phyloP scores from a whole-genome alignment of 2,329 filamentous ascomycete genomes.

The Ophiostoma quercus region DNA sequence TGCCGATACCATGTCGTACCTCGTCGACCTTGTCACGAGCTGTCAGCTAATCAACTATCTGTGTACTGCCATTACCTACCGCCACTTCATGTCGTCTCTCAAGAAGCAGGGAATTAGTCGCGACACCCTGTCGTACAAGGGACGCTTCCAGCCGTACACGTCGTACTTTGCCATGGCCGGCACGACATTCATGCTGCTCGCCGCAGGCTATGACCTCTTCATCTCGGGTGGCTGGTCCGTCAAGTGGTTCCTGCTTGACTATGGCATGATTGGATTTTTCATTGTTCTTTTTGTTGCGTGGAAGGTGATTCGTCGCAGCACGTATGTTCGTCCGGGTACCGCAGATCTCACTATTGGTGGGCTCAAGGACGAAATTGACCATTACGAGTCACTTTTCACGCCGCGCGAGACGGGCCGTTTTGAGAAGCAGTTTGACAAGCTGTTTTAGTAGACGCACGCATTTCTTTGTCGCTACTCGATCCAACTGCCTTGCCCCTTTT shows the following conservation, averaged over 20 bases:
- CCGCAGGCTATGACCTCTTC: conserved; percentile 24
- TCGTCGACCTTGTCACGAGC: conserved; percentile 53
- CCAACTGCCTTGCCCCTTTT: not conserved
- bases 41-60: conserved; percentile 56
- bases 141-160: conserved; percentile 35
- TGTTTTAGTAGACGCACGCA: conserved; percentile 15
- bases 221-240: conserved; percentile 21
- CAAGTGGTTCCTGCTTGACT: conserved; percentile 27
- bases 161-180: conserved; percentile 28
- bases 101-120: conserved; percentile 50
- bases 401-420: conserved; percentile 16
- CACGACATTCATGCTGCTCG: conserved; percentile 22
- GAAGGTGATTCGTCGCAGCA: conserved; percentile 23
- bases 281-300: conserved; percentile 17
- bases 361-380: conserved; percentile 31
- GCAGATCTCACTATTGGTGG: conserved; percentile 29
- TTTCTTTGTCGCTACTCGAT: not conserved
- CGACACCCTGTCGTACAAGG: conserved; percentile 51
- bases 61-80: conserved; percentile 53
- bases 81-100: conserved; percentile 53
- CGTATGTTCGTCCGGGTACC: conserved; percentile 23
- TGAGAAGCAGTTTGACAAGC: conserved; percentile 19
- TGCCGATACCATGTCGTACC: conserved; percentile 35
- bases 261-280: conserved; percentile 26
- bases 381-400: conserved; percentile 36